A percentile compares a stretch with the other conserved stretches of the same genome.
Evolutionary conservation across 768 basidiomycete species (phyloP).

Genomic region (Xerocomus spinulosus): DNA sequence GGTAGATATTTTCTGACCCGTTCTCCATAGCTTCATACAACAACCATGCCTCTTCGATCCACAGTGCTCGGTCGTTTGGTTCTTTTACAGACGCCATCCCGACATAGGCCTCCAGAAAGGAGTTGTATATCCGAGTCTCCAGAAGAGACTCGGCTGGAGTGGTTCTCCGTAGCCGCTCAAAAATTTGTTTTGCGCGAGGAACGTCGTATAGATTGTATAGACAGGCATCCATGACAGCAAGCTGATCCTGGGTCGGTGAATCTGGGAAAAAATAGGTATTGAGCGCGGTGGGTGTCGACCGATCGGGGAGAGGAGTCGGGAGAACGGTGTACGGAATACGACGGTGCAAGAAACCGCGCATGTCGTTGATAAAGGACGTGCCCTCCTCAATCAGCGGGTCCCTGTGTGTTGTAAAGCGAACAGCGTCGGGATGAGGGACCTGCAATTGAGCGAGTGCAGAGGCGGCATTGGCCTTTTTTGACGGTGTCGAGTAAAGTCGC

Average conservation of each 20-base stretch:
- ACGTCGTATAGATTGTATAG: conserved; percentile 73
- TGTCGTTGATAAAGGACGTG: conserved; percentile 29
- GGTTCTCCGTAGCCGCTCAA: conserved; percentile 53
- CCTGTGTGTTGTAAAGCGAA: conserved; percentile 32
- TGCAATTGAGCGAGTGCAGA: conserved; percentile 38
- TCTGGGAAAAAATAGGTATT: conserved; percentile 59
- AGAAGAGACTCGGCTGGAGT: conserved; percentile 43
- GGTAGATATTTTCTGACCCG: conserved; percentile 41
- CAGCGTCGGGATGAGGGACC: conserved; percentile 34
- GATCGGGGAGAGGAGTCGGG: conserved; percentile 60
- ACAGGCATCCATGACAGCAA: conserved; percentile 82
- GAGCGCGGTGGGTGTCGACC: conserved; percentile 31
- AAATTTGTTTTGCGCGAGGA: conserved; percentile 68
- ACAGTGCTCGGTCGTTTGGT: conserved; percentile 39
- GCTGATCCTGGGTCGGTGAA: conserved; percentile 59
- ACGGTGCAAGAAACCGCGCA: conserved; percentile 50
- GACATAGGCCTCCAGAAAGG: conserved; percentile 62
- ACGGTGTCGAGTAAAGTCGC: conserved; percentile 65
- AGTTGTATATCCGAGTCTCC: conserved; percentile 51
- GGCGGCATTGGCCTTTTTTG: conserved; percentile 51
- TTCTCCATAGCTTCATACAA: conserved; percentile 57
- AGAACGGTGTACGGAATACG: conserved; percentile 51
- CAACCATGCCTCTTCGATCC: conserved; percentile 60
- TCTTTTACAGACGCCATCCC: conserved; percentile 52
- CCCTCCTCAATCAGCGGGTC: conserved; percentile 20